phyloP scores from a whole-genome alignment of 1,139 yeast genomes.

The Suhomyces atakaporum region DNA sequence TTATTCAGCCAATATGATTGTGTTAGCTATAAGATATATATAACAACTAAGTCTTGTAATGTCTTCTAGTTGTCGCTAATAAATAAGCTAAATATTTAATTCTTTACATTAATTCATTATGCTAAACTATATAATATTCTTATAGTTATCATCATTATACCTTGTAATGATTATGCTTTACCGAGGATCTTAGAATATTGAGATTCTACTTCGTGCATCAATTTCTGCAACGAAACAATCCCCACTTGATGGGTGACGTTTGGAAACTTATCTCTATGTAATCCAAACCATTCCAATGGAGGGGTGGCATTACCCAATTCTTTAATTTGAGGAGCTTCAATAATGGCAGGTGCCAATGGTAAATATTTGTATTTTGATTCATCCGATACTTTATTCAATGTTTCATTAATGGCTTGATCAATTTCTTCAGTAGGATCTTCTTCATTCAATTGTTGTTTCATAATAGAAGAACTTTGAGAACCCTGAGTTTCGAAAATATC shows the following conservation, averaged over 20 bases:
- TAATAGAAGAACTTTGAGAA: conserved; percentile 13
- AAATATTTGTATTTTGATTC: conserved; percentile 60
- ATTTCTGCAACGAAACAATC: conserved; percentile 69
- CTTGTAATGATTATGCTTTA: conserved; percentile 24
- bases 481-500: conserved; percentile 18
- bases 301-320: conserved; percentile 98
- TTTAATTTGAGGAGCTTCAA: conserved; percentile 84
- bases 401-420: conserved; percentile 55
- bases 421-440: conserved; percentile 38
- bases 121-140: too few relatives aligned
- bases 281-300: conserved; percentile 96
- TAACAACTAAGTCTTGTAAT: too few relatives aligned
- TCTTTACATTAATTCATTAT: too few relatives aligned
- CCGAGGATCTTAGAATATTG: conserved; percentile 52
- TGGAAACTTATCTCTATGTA: conserved; percentile 84
- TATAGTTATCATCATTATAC: too few relatives aligned
- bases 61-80: too few relatives aligned
- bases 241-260: conserved; percentile 80
- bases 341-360: conserved; percentile 73
- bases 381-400: conserved; percentile 62
- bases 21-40: too few relatives aligned
- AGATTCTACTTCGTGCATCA: conserved; percentile 62
- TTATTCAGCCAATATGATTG: too few relatives aligned
- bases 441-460: conserved; percentile 26
- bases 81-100: too few relatives aligned